Base-by-base conservation (phyloP, 345 rosid genomes). In the Geranium brycei region DNA sequence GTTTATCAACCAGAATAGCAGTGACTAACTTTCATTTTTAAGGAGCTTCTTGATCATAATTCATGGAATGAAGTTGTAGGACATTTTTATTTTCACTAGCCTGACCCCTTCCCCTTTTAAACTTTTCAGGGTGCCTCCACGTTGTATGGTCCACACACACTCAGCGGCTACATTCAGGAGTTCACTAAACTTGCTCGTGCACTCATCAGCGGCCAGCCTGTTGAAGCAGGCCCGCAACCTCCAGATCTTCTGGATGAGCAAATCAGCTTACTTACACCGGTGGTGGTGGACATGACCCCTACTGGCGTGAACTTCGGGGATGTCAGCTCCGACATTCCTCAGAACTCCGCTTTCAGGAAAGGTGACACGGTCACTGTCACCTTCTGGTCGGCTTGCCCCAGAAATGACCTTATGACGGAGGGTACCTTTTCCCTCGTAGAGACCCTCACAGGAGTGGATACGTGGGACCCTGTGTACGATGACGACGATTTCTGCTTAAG, bases 311-410 rank as follows among this genome's bases (percentile, higher is more conserved):
- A 79, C 47, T 95, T 95, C n/a, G 99, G 99, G 16, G 96, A 91
- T 65, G 79, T 82, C 71, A 80, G 76, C 72, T 51, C 80, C 1
- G 97, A 95, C 70, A 87, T 91, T 72, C 92, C 86, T 15, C 71
- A 72, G 60, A 95, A 88, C 78, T 73, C 87, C 53, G 85, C 92
- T 59, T 84, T 85, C 79, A 82, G 79, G 81, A 80, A 77, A 68
- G 97, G 91, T 6, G 82, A 73, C 77, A 78, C 0, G 6, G 97
- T 88, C 68, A 76, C 80, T 10, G 95, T 87, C 31, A 81, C 83
- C 60, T 95, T 91, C 80, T 87, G 87, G 91, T 84, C 97, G n/a
- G 95, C 88, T 64, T 95, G 96, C 74, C 99, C 96, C 6, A 79
- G 97, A 77, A 95, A 91, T 68, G 97, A 95, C 77, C 82, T 88